Evolutionary conservation across 352 stramenopile genomes (phyloP).

Genomic region (Hyaloperonospora arabidopsidis): DNA sequence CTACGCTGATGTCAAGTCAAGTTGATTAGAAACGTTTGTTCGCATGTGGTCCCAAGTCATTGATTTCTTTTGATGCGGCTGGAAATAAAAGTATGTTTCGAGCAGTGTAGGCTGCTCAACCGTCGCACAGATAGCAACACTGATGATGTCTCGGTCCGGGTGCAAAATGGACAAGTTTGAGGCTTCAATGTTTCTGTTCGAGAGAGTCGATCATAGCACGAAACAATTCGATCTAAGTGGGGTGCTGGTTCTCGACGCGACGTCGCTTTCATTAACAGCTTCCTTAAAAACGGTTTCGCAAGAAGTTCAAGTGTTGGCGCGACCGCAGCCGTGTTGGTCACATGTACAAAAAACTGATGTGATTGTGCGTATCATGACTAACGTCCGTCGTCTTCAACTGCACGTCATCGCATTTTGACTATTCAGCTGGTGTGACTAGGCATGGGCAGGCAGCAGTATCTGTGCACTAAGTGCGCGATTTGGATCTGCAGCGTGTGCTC

Average conservation of each 20-base stretch:
- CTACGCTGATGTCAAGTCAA: slow-evolving; percentile 83
- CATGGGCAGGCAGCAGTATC: slow-evolving; percentile 46
- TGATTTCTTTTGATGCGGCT: slow-evolving; percentile 80
- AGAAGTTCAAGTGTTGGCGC: too few relatives aligned
- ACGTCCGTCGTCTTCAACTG: too few relatives aligned
- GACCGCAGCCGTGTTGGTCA: too few relatives aligned
- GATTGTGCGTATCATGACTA: too few relatives aligned
- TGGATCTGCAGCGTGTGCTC: slow-evolving; percentile 64
- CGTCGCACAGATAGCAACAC: slow-evolving; percentile 62
- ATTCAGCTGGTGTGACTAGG: slow-evolving; percentile 50
- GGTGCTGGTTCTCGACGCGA: too few relatives aligned
- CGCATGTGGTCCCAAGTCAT: slow-evolving; percentile 52
- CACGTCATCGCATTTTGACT: slow-evolving; percentile 32
- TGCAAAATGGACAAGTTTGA: slow-evolving; percentile 33
- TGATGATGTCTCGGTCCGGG: slow-evolving; percentile 80
- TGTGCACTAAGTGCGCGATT: slow-evolving; percentile 47
- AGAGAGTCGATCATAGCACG: slow-evolving; percentile 66
- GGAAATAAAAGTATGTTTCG: slow-evolving; percentile 62
- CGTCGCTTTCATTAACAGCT: too few relatives aligned
- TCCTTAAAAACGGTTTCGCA: too few relatives aligned
- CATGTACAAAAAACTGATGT: too few relatives aligned
- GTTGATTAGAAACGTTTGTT: slow-evolving; percentile 44
- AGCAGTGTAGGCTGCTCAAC: slow-evolving; percentile 64
- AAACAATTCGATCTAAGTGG: slow-evolving; percentile 18
- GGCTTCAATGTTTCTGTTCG: slow-evolving; percentile 25